Evolutionary conservation across 2,329 filamentous ascomycete genomes (phyloP), one percentile per base, ranked within the genome.

Genomic region (Neofusicoccum umdonicola): DNA sequence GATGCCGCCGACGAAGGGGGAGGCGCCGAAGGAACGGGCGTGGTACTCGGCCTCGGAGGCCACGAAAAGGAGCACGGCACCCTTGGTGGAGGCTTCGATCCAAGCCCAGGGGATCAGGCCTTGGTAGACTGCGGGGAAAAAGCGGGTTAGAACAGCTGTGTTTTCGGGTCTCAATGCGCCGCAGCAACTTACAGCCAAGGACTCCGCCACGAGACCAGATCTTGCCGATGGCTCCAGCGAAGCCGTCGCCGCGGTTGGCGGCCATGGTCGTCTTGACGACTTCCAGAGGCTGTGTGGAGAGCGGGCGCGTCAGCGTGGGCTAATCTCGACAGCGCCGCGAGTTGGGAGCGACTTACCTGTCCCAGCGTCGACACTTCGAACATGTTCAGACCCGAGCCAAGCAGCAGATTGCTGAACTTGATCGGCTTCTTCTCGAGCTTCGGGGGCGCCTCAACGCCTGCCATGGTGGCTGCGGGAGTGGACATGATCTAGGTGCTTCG

Each of bases 241-340:
- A 95, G 80, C 88, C 89, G 80, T 98, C 94, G 74, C 87, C 86
- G 81, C 95, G 90, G 83, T 99, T 95, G 72, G 95, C 95, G 75
- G 95, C 95, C 92, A 99, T 98, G 80, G 95, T 98, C 76, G 95
- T 99, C 91, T 99, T 99, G 85, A 91, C 87, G 81, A 99, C 95
- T 86, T 99, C 95, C 80, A 99, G 87, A 71, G 95, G 95, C 87
- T 96, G 85, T 83, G 82, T 69, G 34, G 39, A 58, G 7, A 42
- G 41, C 3, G 31, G 12, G 41, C 37, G 7, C 79, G 77, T 90
- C 84, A 79, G 73, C 68, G 44, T 39, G n/a, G 8, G 19, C 19
- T 47, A 4, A 34, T 12, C 5, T 19, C 5, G 7, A 22, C 8
- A 15, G 9, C 15, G 22, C 12, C 8, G 27, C 48, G 37, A 3